Base-by-base conservation (phyloP, 257 asterid genomes). In the Solanum appendiculatum region DNA sequence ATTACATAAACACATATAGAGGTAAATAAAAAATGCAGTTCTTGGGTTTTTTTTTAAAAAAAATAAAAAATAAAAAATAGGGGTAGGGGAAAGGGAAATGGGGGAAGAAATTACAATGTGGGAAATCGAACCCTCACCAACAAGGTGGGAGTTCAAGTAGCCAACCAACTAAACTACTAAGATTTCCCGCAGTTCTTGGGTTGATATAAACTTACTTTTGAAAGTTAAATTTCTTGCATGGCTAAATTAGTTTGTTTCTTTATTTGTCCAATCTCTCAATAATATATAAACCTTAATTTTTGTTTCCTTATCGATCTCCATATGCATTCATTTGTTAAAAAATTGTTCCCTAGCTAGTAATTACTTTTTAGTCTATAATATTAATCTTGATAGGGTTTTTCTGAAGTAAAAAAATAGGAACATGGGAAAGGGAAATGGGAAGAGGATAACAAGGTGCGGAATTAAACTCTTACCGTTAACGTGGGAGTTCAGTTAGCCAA, bases 121-220 rank as follows among this genome's bases (percentile, higher is more conserved):
- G n/a, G n/a, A n/a, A n/a, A n/a, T n/a, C n/a, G n/a, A n/a, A n/a
- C n/a, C n/a, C n/a, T n/a, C n/a, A n/a, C n/a, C n/a, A n/a, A n/a
- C n/a, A n/a, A n/a, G n/a, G n/a, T n/a, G n/a, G n/a, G n/a, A n/a
- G n/a, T n/a, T n/a, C n/a, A n/a, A n/a, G n/a, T n/a, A n/a, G n/a
- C n/a, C n/a, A n/a, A 51, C 9, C n/a, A 51, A 51, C 10, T 51
- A 51, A 51, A 51, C n/a, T 16, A 51, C 1, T 18, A 51, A 16
- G 8, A 51, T 18, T 51, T 1, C 0, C 1, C 4, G 21, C 0
- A 6, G 2, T 18, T 51, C 4, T 51, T 51, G 1, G 10, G 0
- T 51, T 18, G 60, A 51, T 4, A 51, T 51, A 51, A 16, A 51
- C 58, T 51, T 16, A 51, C 60, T 51, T 51, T 51, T 51, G 4